Conservation (phyloP, 176 grass and related monocot genomes). For the Triticum turgidum region DNA sequence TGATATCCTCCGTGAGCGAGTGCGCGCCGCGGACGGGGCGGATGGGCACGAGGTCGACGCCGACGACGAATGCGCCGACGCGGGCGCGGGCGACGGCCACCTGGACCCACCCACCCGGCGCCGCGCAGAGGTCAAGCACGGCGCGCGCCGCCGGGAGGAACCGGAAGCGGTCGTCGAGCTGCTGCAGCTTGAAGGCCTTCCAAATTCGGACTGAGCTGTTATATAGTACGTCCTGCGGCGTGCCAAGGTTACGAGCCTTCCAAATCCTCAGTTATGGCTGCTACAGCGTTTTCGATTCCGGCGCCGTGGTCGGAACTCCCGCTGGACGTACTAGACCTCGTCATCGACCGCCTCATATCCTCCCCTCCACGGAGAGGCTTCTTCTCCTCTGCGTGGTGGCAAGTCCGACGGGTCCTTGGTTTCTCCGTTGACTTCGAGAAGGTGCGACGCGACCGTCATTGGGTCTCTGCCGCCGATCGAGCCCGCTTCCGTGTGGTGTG, state of each 20-base stretch:
- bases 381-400: too few relatives aligned
- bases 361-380: neutral
- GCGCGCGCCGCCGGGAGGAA: constrained; percentile 77
- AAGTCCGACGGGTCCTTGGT: too few relatives aligned
- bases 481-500: too few relatives aligned
- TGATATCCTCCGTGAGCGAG: constrained; percentile 86
- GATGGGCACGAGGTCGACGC: constrained; percentile 80
- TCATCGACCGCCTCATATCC: neutral
- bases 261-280: too few relatives aligned
- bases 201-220: too few relatives aligned
- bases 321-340: neutral
- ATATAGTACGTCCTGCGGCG: too few relatives aligned
- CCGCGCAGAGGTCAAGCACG: constrained; percentile 91
- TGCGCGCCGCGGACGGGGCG: constrained; percentile 74
- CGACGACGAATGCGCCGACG: constrained; percentile 67
- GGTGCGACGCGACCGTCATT: too few relatives aligned
- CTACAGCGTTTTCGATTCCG: too few relatives aligned
- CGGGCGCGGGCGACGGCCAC: constrained; percentile 74
- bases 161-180: constrained; percentile 80
- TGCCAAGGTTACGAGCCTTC: too few relatives aligned
- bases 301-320: neutral
- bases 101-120: constrained; percentile 89
- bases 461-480: too few relatives aligned
- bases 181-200: constrained; percentile 82
- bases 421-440: too few relatives aligned